A percentile compares a stretch with the other conserved stretches of the same genome.
Conservation (phyloP, 768 basidiomycete genomes). For the Kockovaella imperatae region DNA sequence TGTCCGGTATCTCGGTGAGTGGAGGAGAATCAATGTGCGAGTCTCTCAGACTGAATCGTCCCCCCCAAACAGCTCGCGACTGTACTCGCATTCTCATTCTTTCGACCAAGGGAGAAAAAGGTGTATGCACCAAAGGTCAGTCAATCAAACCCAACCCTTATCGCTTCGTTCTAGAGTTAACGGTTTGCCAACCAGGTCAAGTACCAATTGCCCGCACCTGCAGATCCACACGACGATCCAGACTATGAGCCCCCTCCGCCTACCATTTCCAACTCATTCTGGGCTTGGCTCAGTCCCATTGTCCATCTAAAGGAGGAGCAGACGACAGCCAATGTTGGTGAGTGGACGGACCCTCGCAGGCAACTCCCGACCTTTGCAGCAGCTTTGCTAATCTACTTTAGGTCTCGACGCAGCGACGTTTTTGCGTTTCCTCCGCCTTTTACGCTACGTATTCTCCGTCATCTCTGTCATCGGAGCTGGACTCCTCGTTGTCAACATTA, state of each 20-base stretch:
- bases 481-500: slow-evolving; percentile 72
- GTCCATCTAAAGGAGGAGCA: slow-evolving; percentile 78
- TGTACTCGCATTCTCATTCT: slow-evolving; percentile 59
- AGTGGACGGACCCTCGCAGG: slow-evolving; percentile 9
- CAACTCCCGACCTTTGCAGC: neutral
- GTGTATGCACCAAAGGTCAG: slow-evolving; percentile 71
- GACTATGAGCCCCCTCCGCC: slow-evolving; percentile 47
- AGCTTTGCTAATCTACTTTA: slow-evolving; percentile 49
- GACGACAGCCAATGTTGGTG: slow-evolving; percentile 52
- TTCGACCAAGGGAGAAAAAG: slow-evolving; percentile 70
- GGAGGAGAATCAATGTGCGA: neutral
- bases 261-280: slow-evolving; percentile 68
- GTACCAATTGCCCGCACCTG: slow-evolving; percentile 51
- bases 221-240: slow-evolving; percentile 26
- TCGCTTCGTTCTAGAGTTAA: neutral
- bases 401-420: slow-evolving; percentile 91
- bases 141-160: slow-evolving; percentile 1
- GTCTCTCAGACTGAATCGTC: neutral
- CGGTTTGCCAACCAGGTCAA: slow-evolving; percentile 50
- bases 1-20: slow-evolving; percentile 43
- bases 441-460: slow-evolving; percentile 49
- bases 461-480: slow-evolving; percentile 45
- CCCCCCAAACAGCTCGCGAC: slow-evolving; percentile 46
- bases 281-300: slow-evolving; percentile 86
- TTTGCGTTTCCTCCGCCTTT: slow-evolving; percentile 81